Percentiles rank a stretch among this genome's conserved stretches.
Evolutionary conservation across 2,329 filamentous ascomycete species (phyloP).

Genomic region (Coniochaeta sp.): DNA sequence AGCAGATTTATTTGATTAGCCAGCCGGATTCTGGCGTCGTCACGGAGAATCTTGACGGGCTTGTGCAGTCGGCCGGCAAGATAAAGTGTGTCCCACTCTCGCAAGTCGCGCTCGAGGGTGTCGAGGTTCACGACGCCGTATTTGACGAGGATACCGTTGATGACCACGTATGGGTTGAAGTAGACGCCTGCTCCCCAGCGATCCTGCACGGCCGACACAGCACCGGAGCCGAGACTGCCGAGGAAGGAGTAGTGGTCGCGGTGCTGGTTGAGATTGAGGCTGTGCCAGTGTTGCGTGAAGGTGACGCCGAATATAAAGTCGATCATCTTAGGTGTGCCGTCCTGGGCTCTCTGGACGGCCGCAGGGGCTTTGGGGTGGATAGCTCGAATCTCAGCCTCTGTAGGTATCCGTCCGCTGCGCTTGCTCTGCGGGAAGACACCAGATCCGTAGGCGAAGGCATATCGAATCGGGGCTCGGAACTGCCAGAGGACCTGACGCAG

Average conservation of each 20-base stretch:
- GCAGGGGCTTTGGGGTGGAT: conserved; percentile 77
- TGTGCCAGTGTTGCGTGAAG: conserved; percentile 95
- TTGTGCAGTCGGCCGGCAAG: conserved; percentile 95
- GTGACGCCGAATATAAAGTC: conserved; percentile 97
- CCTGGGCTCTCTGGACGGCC: conserved; percentile 77
- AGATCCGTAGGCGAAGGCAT: conserved; percentile 95
- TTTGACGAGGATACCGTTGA: conserved; percentile 95
- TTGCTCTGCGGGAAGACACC: conserved; percentile 81
- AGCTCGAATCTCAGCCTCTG: conserved; percentile 49
- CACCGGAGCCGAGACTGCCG: conserved; percentile 73
- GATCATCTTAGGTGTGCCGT: conserved; percentile 89
- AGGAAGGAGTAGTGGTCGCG: conserved; percentile 87
- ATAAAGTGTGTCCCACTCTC: conserved; percentile 89
- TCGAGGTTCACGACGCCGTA: conserved; percentile 95
- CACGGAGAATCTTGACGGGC: conserved; percentile 92
- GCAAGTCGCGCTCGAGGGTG: conserved; percentile 78
- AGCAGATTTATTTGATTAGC: conserved; percentile 95
- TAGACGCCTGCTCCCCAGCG: conserved; percentile 88
- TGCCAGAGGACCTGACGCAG: conserved; percentile 82
- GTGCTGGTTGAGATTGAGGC: conserved; percentile 81
- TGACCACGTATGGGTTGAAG: conserved; percentile 91
- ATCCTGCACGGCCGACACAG: conserved; percentile 81
- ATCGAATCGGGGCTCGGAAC: conserved; percentile 87
- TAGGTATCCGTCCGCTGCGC: conserved; percentile 40
- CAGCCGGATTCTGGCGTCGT: conserved; percentile 84